Percentiles rank a stretch among this genome's conserved stretches.
phyloP scores from a whole-genome alignment of 495 filamentous ascomycete species.

The Articulospora tetracladia region DNA sequence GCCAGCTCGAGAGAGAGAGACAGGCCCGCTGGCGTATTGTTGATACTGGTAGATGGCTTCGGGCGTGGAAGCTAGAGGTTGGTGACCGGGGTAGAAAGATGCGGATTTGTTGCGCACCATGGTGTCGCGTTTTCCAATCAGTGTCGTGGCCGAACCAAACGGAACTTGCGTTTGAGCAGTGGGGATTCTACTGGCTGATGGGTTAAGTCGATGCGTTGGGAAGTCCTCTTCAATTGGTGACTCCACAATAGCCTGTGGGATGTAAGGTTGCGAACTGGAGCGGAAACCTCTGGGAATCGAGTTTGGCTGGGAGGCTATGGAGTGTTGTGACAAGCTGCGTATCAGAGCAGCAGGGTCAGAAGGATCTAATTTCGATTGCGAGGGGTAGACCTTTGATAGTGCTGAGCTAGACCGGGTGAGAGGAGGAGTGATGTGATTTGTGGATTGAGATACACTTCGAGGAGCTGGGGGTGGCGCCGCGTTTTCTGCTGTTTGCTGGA shows the following conservation, averaged over 20 bases:
- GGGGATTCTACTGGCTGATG: slow-evolving; percentile 17
- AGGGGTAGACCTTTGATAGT: slow-evolving; percentile 12
- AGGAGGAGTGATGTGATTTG: not conserved
- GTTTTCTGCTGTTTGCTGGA: slow-evolving; percentile 65
- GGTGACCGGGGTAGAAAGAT: not conserved
- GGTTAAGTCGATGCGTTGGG: slow-evolving; percentile 17
- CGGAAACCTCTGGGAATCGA: slow-evolving; percentile 26
- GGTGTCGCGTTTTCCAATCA: slow-evolving; percentile 59
- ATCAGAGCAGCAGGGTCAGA: not conserved
- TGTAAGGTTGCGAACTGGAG: slow-evolving; percentile 41
- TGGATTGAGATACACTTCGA: slow-evolving; percentile 19
- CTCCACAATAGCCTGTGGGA: slow-evolving; percentile 35
- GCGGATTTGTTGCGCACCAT: slow-evolving; percentile 51
- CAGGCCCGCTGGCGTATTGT: slow-evolving; percentile 11
- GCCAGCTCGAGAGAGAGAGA: slow-evolving; percentile 4
- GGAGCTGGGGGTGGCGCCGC: slow-evolving; percentile 37
- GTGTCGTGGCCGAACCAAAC: slow-evolving; percentile 39
- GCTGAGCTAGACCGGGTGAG: slow-evolving; percentile 22
- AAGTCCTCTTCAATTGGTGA: slow-evolving; percentile 38
- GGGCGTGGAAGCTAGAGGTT: slow-evolving; percentile 27
- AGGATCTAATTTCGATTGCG: not conserved
- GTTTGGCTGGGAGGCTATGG: slow-evolving; percentile 4
- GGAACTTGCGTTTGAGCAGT: slow-evolving; percentile 8
- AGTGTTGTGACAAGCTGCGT: slow-evolving; percentile 17
- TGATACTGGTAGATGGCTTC: slow-evolving; percentile 9